These are phyloP conservation scores for Penicillium turbatum DNA, from an alignment of 495 filamentous ascomycete species.

Conservation along the genomic window DNA sequence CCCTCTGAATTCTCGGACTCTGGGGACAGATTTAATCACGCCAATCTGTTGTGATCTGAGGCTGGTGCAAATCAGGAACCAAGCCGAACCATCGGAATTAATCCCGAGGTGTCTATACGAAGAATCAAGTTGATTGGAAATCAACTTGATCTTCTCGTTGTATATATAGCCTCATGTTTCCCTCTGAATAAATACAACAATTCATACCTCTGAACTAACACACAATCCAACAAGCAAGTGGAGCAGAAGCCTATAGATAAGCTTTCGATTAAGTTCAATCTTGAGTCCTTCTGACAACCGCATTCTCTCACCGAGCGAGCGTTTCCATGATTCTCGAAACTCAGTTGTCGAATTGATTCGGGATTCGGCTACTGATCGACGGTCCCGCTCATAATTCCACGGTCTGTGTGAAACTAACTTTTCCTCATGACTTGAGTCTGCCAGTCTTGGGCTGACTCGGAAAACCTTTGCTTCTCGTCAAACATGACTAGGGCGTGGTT, in stretches of 20 bases:
- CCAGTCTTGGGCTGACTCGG: background rate
- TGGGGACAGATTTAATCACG: background rate
- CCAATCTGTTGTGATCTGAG: background rate
- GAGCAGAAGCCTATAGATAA: background rate
- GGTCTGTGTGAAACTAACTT: background rate
- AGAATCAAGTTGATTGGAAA: no score
- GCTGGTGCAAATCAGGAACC: background rate
- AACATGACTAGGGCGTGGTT: background rate
- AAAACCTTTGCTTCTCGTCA: no score
- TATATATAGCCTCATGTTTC: no score
- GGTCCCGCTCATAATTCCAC: background rate
- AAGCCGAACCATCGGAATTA: background rate
- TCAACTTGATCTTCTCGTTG: no score
- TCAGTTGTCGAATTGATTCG: background rate
- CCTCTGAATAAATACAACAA: no score
- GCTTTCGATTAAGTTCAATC: constrained; percentile 1
- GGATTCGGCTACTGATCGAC: background rate
- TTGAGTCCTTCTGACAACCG: background rate
- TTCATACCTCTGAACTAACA: no score
- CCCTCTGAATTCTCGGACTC: background rate
- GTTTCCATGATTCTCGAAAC: background rate
- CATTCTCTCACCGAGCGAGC: no score
- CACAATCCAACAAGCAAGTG: no score
- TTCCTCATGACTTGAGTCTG: background rate
- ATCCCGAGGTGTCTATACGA: background rate